Conservation (phyloP, 2,329 filamentous ascomycete species). For the Coniochaeta sp. region DNA sequence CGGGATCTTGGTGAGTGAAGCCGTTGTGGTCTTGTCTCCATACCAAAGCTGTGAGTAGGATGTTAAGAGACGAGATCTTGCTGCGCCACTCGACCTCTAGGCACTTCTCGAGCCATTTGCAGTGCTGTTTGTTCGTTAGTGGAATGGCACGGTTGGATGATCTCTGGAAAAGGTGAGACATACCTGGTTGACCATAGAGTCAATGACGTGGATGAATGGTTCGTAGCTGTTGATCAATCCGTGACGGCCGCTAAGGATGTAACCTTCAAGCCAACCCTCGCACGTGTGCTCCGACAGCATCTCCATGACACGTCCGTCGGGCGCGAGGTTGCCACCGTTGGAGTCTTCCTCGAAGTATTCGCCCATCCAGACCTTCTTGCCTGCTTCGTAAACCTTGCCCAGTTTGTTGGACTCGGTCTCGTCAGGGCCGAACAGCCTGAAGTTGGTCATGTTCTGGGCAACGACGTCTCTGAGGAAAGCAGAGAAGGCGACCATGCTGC, state of each 20-base stretch:
- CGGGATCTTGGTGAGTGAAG: constrained; percentile 75
- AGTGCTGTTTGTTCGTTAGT: constrained; percentile 42
- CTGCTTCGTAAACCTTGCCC: constrained; percentile 59
- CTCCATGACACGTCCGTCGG: constrained; percentile 68
- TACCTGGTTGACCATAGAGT: constrained; percentile 75
- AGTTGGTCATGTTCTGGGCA: constrained; percentile 54
- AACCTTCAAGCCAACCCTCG: constrained; percentile 76
- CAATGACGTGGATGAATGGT: constrained; percentile 75
- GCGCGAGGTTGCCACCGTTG: constrained; percentile 66
- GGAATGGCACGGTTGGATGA: not conserved
- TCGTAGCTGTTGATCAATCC: constrained; percentile 76
- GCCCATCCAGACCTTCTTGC: constrained; percentile 74
- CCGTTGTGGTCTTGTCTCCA: constrained; percentile 82
- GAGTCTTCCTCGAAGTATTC: constrained; percentile 70
- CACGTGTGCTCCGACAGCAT: constrained; percentile 77
- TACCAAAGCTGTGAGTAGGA: constrained; percentile 69
- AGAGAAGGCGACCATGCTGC: constrained; percentile 65
- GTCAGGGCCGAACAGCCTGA: constrained; percentile 72
- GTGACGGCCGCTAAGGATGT: constrained; percentile 66
- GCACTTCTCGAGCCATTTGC: constrained; percentile 79
- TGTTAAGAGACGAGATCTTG: constrained; percentile 69
- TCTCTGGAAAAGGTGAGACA: constrained; percentile 12
- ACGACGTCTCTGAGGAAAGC: constrained; percentile 61
- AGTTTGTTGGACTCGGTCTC: constrained; percentile 81
- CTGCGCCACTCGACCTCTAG: constrained; percentile 72